Conservation (phyloP, 164 flowering plant genomes). For the Umbellularia californica region DNA sequence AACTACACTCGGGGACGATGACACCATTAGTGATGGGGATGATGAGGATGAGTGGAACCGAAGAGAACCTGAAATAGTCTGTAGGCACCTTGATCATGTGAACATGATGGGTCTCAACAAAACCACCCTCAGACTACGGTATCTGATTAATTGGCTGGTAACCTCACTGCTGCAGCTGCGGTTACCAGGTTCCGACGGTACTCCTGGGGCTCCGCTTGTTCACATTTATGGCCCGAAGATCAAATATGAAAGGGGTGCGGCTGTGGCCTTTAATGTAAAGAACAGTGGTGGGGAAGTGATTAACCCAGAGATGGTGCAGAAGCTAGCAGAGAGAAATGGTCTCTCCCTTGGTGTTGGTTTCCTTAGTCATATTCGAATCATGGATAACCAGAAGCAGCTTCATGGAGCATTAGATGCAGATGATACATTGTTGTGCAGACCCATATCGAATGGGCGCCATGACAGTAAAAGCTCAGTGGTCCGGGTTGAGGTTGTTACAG, state of each 20-base stretch:
- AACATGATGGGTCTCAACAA: slow-evolving; percentile 61
- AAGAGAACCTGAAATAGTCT: slow-evolving; percentile 53
- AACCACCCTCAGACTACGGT: slow-evolving; percentile 60
- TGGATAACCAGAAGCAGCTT: slow-evolving; percentile 30
- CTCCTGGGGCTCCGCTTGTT: slow-evolving; percentile 33
- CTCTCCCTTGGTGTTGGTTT: slow-evolving; percentile 56
- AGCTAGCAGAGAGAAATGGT: slow-evolving; percentile 56
- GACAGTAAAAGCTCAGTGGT: slow-evolving; percentile 32
- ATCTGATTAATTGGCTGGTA: slow-evolving; percentile 73
- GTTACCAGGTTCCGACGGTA: slow-evolving; percentile 38
- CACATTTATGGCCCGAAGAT: slow-evolving; percentile 79
- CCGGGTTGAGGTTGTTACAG: slow-evolving; percentile 64
- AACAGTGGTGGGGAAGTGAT: slow-evolving; percentile 46
- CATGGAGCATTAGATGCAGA: slow-evolving; percentile 24
- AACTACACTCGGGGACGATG: slow-evolving; percentile 55
- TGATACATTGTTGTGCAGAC: slow-evolving; percentile 28
- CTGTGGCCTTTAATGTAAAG: slow-evolving; percentile 69
- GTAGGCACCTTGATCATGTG: slow-evolving; percentile 63
- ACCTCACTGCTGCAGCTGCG: slow-evolving; percentile 60
- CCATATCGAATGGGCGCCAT: slow-evolving; percentile 29
- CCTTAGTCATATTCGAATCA: slow-evolving; percentile 42
- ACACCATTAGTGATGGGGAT: slow-evolving; percentile 40
- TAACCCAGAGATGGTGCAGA: slow-evolving; percentile 62
- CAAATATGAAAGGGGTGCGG: slow-evolving; percentile 60
- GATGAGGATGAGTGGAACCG: slow-evolving; percentile 47